phyloP scores from a whole-genome alignment of 2,329 filamentous ascomycete genomes.

The Penicillium palitans region DNA sequence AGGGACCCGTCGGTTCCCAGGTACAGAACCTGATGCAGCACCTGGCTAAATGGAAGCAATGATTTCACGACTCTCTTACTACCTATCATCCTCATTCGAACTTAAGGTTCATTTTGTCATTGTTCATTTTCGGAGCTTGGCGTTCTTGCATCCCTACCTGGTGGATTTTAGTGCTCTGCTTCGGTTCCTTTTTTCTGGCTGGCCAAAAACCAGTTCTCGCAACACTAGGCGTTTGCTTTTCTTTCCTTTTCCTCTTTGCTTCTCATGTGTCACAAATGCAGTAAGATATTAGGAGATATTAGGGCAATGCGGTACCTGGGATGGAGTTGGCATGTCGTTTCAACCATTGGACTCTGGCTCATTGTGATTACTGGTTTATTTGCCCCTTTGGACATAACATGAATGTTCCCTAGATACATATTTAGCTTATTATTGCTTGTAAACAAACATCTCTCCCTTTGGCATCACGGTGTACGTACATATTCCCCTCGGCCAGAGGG shows the following conservation, averaged over 20 bases:
- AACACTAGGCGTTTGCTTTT: slow-evolving; percentile 21
- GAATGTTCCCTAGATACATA: not conserved
- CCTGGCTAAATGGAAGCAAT: slow-evolving; percentile 49
- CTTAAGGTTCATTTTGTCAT: slow-evolving; percentile 18
- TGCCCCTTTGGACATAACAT: slow-evolving; percentile 20
- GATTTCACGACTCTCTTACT: slow-evolving; percentile 29
- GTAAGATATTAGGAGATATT: slow-evolving; percentile 25
- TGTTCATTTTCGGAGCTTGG: slow-evolving; percentile 24
- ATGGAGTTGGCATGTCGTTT: slow-evolving; percentile 17
- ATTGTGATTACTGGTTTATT: slow-evolving; percentile 10
- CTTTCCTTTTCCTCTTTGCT: slow-evolving; percentile 3
- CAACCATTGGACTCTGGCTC: slow-evolving; percentile 5
- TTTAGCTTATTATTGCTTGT: not conserved
- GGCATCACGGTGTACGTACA: not conserved
- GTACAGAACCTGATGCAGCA: slow-evolving; percentile 53
- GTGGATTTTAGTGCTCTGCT: slow-evolving; percentile 9
- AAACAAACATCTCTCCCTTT: not conserved
- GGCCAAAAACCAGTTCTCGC: slow-evolving; percentile 16
- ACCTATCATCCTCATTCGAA: slow-evolving; percentile 9
- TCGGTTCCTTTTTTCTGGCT: slow-evolving; percentile 19
- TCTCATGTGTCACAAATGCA: slow-evolving; percentile 4
- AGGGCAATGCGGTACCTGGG: slow-evolving; percentile 16
- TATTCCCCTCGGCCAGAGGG: not conserved
- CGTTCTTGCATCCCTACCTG: slow-evolving; percentile 17
- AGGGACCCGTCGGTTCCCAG: slow-evolving; percentile 38